A percentile compares a stretch with the other conserved stretches of the same genome.
Conservation (phyloP, 2,329 filamentous ascomycete species). For the Fonsecaea pedrosoi region DNA sequence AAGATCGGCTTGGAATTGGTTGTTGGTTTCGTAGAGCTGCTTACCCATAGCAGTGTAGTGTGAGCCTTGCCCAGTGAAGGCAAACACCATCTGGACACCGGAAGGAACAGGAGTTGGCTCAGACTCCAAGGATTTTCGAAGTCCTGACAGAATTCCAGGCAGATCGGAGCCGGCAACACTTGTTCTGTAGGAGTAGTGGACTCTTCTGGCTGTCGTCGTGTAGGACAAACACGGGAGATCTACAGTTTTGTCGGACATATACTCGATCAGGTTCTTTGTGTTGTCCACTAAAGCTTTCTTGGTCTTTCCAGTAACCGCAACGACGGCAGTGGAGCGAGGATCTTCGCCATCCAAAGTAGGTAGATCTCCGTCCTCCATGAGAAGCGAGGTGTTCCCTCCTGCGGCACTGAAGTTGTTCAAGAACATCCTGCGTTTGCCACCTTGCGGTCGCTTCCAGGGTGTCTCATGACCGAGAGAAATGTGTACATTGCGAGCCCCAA, state of each 20-base stretch:
- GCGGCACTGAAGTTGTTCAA: slow-evolving; percentile 75
- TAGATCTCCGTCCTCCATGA: slow-evolving; percentile 48
- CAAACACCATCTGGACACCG: slow-evolving; percentile 41
- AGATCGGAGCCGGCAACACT: slow-evolving; percentile 40
- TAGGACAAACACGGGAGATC: slow-evolving; percentile 65
- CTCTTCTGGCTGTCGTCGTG: slow-evolving; percentile 67
- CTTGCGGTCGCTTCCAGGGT: slow-evolving; percentile 45
- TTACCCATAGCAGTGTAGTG: slow-evolving; percentile 42
- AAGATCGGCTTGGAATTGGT: slow-evolving; percentile 45
- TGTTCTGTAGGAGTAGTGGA: slow-evolving; percentile 57
- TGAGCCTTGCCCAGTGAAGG: slow-evolving; percentile 49
- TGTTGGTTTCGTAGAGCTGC: slow-evolving; percentile 43
- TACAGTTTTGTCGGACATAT: slow-evolving; percentile 57
- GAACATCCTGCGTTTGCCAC: slow-evolving; percentile 50
- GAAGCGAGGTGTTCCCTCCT: slow-evolving; percentile 69
- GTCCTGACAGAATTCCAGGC: slow-evolving; percentile 31
- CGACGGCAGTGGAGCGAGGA: slow-evolving; percentile 60
- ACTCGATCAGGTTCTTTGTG: slow-evolving; percentile 56
- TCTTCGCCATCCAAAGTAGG: slow-evolving; percentile 49
- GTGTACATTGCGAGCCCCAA: slow-evolving; percentile 53
- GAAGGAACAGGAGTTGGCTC: neutral
- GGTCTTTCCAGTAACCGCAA: slow-evolving; percentile 64
- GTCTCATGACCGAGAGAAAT: slow-evolving; percentile 54
- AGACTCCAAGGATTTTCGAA: slow-evolving; percentile 38
- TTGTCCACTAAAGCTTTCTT: slow-evolving; percentile 55